These are phyloP conservation scores for Acanthamoeba castellanii DNA, from an alignment of 208 protist species.

Conservation along the genomic window DNA sequence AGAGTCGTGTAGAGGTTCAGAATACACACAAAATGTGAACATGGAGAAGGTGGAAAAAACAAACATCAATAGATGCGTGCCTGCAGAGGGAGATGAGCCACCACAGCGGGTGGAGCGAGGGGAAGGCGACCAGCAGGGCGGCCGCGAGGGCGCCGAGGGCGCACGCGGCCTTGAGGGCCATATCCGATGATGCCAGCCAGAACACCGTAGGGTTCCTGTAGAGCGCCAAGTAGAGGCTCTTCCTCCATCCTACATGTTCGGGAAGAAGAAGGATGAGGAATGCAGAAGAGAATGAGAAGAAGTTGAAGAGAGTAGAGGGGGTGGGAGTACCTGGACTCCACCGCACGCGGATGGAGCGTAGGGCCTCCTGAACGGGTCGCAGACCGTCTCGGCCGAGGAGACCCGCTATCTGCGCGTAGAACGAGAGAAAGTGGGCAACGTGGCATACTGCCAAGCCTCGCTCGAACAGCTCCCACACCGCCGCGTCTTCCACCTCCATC, in stretches of 20 bases:
- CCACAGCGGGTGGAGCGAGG: conserved; percentile 5
- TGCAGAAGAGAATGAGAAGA: neutral
- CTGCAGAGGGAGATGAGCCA: conserved; percentile 49
- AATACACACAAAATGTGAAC: too few species aligned
- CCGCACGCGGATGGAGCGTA: conserved; percentile 33
- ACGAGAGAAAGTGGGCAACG: conserved; percentile 23
- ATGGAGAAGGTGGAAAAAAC: too few species aligned
- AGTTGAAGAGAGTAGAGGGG: neutral
- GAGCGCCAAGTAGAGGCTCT: conserved; percentile 30
- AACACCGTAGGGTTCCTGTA: conserved; percentile 14
- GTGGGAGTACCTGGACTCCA: conserved; percentile 7
- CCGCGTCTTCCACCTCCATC: neutral
- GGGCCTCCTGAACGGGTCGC: conserved; percentile 30
- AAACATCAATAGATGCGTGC: neutral
- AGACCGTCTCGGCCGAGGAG: neutral
- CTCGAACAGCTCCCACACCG: conserved; percentile 61
- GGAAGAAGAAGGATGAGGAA: neutral
- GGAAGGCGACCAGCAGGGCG: neutral
- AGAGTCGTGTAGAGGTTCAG: too few species aligned
- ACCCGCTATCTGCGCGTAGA: conserved; percentile 12
- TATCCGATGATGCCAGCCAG: neutral
- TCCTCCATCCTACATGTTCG: neutral
- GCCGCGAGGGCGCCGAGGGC: neutral
- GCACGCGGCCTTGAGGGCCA: conserved; percentile 26
- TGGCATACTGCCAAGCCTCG: conserved; percentile 32